Conservation (phyloP, 1,139 yeast genomes). For the Candida mesenterica region DNA sequence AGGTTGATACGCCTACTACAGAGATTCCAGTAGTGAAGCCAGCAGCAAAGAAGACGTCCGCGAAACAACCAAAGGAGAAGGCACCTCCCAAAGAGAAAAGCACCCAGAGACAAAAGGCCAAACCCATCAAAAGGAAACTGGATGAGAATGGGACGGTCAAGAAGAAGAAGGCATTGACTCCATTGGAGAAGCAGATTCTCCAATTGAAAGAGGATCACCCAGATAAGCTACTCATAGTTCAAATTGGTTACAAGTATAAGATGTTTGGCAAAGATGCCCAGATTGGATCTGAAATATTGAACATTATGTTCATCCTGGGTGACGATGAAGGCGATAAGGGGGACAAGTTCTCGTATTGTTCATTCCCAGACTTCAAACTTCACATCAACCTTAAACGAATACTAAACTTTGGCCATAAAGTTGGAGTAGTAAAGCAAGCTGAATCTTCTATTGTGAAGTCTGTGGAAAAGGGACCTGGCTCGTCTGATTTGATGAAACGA, state of each 20-base stretch:
- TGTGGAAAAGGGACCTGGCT: slow-evolving; percentile 33
- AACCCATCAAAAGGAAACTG: slow-evolving; percentile 5
- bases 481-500: slow-evolving; percentile 61
- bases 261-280: slow-evolving; percentile 84
- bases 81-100: neutral
- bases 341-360: slow-evolving; percentile 74
- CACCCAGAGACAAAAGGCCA: too few relatives aligned
- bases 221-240: slow-evolving; percentile 74
- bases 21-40: neutral
- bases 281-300: slow-evolving; percentile 60
- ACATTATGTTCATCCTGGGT: slow-evolving; percentile 73
- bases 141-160: slow-evolving; percentile 7
- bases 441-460: slow-evolving; percentile 75
- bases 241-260: slow-evolving; percentile 89
- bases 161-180: slow-evolving; percentile 44
- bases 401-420: slow-evolving; percentile 62
- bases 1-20: neutral
- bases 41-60: neutral
- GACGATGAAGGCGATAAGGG: slow-evolving; percentile 41
- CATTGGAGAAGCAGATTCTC: slow-evolving; percentile 74
- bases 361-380: slow-evolving; percentile 76
- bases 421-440: slow-evolving; percentile 83
- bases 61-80: neutral
- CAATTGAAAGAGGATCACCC: slow-evolving; percentile 56
- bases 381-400: slow-evolving; percentile 72